Conservation (phyloP, 108 stramenopile species). For the Cyclotella sp. region DNA sequence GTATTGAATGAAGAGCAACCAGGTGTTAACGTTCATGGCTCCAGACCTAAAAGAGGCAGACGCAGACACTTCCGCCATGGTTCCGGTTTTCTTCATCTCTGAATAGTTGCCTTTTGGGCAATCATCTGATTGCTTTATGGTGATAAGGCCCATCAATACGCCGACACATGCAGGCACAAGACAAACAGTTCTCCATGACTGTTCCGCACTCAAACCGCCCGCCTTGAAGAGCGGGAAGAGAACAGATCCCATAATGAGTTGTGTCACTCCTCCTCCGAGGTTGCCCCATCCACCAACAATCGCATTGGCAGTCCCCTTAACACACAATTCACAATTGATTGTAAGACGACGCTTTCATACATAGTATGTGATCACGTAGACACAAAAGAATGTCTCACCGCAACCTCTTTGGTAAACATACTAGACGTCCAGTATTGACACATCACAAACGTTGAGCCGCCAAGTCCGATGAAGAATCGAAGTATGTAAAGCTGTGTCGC, state of each 20-base stretch:
- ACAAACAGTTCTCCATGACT: constrained; percentile 79
- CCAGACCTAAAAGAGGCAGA: constrained; percentile 70
- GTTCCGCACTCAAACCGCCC: constrained; percentile 55
- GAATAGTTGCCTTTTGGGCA: constrained; percentile 85
- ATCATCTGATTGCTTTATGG: constrained; percentile 74
- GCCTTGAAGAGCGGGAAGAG: constrained; percentile 76
- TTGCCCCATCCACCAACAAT: constrained; percentile 79
- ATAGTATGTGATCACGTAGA: neutral
- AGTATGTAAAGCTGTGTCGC: constrained; percentile 58
- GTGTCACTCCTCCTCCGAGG: constrained; percentile 86
- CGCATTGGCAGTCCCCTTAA: constrained; percentile 85
- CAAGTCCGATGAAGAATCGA: constrained; percentile 85
- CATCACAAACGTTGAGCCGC: constrained; percentile 87
- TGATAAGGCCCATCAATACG: constrained; percentile 48
- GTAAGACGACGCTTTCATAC: neutral
- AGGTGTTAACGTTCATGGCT: constrained; percentile 82
- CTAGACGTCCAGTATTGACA: constrained; percentile 84
- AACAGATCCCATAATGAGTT: constrained; percentile 69
- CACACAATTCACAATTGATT: neutral
- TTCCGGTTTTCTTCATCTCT: constrained; percentile 77
- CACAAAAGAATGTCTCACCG: constrained; percentile 7
- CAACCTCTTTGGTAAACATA: constrained; percentile 87
- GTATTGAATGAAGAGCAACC: constrained; percentile 89
- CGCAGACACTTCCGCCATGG: constrained; percentile 79
- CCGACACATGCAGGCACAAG: constrained; percentile 80